A percentile compares a stretch with the other conserved stretches of the same genome.
Evolutionary conservation across 2,329 filamentous ascomycete genomes (phyloP).

Genomic region (Tolypocladium tropicale): DNA sequence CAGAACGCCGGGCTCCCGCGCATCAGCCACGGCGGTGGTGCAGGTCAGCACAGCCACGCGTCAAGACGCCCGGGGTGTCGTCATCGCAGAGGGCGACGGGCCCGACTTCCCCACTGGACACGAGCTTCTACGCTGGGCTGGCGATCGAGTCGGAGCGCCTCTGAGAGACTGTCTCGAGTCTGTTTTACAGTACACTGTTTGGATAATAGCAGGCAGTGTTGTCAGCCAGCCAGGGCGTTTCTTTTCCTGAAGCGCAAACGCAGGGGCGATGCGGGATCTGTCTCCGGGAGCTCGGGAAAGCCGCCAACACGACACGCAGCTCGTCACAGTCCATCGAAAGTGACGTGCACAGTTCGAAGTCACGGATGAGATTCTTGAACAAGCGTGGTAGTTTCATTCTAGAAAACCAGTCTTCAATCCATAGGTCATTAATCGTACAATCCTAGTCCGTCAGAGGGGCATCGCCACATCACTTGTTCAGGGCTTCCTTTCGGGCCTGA

Average conservation of each 20-base stretch:
- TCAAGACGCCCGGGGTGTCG: background rate
- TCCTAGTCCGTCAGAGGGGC: background rate
- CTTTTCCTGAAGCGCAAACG: background rate
- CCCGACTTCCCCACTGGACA: background rate
- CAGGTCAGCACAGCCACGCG: background rate
- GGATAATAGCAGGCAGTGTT: background rate
- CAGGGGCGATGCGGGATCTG: background rate
- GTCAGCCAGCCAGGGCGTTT: background rate
- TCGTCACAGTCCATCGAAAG: background rate
- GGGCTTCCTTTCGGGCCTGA: conserved; percentile 49
- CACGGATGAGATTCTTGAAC: background rate
- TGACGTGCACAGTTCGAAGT: background rate
- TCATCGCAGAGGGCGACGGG: background rate
- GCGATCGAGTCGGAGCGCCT: background rate
- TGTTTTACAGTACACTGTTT: background rate
- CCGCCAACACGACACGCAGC: background rate
- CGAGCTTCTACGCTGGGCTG: background rate
- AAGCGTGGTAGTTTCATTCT: too few relatives aligned
- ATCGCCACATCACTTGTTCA: conserved; percentile 43
- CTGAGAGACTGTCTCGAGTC: background rate
- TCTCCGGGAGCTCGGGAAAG: background rate
- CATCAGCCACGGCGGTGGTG: background rate
- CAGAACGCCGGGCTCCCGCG: background rate
- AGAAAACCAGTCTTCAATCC: background rate
- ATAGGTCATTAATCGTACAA: background rate